Base-by-base conservation (phyloP, 139 green algal species). In the Astrephomene gubernaculifera region DNA sequence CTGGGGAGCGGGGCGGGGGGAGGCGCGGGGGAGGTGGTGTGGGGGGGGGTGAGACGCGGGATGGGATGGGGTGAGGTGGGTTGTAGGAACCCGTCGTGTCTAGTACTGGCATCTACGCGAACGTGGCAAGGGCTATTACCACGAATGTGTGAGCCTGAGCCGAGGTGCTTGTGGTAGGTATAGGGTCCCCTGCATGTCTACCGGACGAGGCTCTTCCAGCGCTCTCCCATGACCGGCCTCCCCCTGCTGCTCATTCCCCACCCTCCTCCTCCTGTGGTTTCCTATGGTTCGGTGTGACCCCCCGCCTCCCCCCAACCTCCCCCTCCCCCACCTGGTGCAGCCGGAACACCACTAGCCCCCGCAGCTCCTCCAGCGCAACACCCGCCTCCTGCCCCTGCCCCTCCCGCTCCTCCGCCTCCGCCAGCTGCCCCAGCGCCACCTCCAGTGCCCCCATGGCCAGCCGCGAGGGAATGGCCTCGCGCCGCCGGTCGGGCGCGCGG, bases 371-470 rank as follows among this genome's bases (percentile, higher is more conserved):
- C 39, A 80, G 2, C 29, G 31, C 54, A 31, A 43, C 68, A 38
- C 35, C 35, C 31, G 60, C 71, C 71, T 79, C 60, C 67, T 70
- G 73, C 72, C 43, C 44, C 52, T 45, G 44, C 70, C 2, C 60
- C 49, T 25, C 1, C 33, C n/a, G n/a, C 60, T 85, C 81, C 54
- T 88, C 78, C 8, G 83, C 79, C 31, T 22, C 74, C 22, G 57
- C 61, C 44, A 93, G 69, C 0, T 81, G 49, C 22, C 33, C 72
- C 25, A 97, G 82, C 1, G 90, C 83, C 1, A 91, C 83, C 68
- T 95, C 93, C 54, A 96, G 69, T 7, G 93, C 91, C 2, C 91
- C 86, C 88, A 95, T 93, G 0, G 90, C 92, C 78, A 97, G 90
- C 49, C 94, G 92, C 79, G 53, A 89, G 1, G 93, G 92, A 39